These are phyloP conservation scores for Ogataea trehalophila DNA, from an alignment of 805 yeast genomes.

Conservation along the genomic window DNA sequence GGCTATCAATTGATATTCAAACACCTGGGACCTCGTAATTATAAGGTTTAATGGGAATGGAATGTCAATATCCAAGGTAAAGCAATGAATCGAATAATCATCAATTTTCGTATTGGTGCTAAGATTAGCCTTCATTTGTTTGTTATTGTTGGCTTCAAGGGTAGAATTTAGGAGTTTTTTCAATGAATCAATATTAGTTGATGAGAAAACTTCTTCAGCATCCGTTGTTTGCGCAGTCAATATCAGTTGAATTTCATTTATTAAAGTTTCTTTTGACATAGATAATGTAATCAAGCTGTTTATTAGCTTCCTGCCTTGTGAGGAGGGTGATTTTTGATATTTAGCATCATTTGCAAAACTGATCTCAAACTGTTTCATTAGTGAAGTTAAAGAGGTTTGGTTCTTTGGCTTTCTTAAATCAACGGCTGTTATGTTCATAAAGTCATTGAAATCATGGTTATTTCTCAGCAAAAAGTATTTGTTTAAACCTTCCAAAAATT, in stretches of 20 bases:
- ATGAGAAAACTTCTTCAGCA: slow-evolving; percentile 45
- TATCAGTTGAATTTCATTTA: slow-evolving; percentile 39
- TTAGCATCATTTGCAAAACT: slow-evolving; percentile 16
- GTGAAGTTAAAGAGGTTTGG: slow-evolving; percentile 24
- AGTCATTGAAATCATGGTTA: slow-evolving; percentile 46
- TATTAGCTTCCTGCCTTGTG: slow-evolving; percentile 24
- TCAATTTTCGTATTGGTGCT: slow-evolving; percentile 32
- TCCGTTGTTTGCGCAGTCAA: slow-evolving; percentile 51
- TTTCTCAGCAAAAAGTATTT: slow-evolving; percentile 53
- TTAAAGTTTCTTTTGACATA: slow-evolving; percentile 16
- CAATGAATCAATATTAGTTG: slow-evolving; percentile 39
- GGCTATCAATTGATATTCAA: slow-evolving; percentile 76
- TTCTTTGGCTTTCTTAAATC: slow-evolving; percentile 43
- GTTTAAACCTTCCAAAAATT: slow-evolving; percentile 46
- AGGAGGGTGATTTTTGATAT: background rate
- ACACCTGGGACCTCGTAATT: slow-evolving; percentile 60
- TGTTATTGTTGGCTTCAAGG: slow-evolving; percentile 25
- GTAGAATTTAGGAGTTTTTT: slow-evolving; percentile 41
- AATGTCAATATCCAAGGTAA: slow-evolving; percentile 53
- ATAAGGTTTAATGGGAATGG: slow-evolving; percentile 88
- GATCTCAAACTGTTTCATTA: slow-evolving; percentile 28
- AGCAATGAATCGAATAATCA: slow-evolving; percentile 42
- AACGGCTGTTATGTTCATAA: slow-evolving; percentile 43
- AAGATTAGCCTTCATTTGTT: slow-evolving; percentile 6
- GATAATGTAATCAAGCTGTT: slow-evolving; percentile 13